phyloP scores from a whole-genome alignment of 2,329 filamentous ascomycete genomes.

The Gremmenia infestans region DNA sequence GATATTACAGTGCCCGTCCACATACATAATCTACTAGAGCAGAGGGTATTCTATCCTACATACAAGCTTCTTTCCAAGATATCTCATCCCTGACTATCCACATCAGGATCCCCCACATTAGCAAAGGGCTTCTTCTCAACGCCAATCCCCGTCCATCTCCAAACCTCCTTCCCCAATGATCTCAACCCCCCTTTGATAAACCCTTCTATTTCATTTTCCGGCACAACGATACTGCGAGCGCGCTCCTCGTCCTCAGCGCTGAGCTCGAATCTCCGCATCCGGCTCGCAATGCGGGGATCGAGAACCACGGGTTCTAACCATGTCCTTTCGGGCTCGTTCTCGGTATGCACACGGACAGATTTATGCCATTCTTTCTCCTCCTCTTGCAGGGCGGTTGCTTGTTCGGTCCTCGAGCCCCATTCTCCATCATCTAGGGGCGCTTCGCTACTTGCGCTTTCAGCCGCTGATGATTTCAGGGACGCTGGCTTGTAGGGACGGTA shows the following conservation, averaged over 20 bases:
- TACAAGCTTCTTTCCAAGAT: constrained; percentile 3
- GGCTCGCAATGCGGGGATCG: constrained; percentile 67
- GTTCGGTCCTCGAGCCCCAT: constrained; percentile 44
- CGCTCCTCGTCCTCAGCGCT: constrained; percentile 63
- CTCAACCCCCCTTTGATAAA: constrained; percentile 59
- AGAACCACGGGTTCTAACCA: constrained; percentile 72
- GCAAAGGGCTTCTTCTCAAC: constrained; percentile 15
- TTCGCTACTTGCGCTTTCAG: no score
- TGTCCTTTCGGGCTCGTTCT: constrained; percentile 59
- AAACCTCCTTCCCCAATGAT: constrained; percentile 37
- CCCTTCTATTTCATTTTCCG: constrained; percentile 65
- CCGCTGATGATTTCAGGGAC: constrained; percentile 8
- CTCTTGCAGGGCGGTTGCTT: constrained; percentile 56
- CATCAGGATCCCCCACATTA: neutral
- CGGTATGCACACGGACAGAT: constrained; percentile 55
- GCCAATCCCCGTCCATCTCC: constrained; percentile 18
- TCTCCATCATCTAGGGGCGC: neutral
- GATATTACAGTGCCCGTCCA: no score
- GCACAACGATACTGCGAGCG: constrained; percentile 56
- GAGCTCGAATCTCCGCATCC: constrained; percentile 78
- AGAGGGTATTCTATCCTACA: neutral
- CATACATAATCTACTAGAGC: no score
- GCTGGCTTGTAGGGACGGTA: constrained; percentile 41
- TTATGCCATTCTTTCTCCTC: constrained; percentile 86
- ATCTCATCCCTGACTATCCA: neutral